Evolutionary conservation across 176 grass and related monocot genomes (phyloP), one percentile per base, ranked within the genome.

Genomic region (Musa troglodytarum): DNA sequence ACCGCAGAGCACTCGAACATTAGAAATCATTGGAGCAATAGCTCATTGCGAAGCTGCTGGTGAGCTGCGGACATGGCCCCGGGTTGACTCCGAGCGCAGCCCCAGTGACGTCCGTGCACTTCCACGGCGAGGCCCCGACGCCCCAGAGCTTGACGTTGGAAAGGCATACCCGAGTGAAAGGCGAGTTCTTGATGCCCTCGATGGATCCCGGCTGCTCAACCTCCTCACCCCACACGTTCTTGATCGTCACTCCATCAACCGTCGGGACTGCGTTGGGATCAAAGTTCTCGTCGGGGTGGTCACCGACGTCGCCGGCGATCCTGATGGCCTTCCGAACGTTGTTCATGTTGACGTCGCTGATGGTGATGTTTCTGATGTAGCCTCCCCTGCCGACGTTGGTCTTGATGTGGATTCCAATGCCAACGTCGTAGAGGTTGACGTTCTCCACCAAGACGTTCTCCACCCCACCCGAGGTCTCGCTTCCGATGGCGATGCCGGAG

Each of bases 321-420:
- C 86, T 75, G 15, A 96, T 52, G 21, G 85, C 91, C 65, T 34
- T 72, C 57, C 85, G 80, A 22, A 93, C 66, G 63, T 76, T 81
- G 74, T 66, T 73, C 79, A 93, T 53, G 73, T 83, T 80, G 11
- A 93, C 87, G 52, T 65, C 69, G 82, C 53, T 54, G 59, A 93
- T 52, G 25, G 90, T 96, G 49, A 91, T 28, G 68, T 89, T 86
- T 22, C 84, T 65, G 82, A 92, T 82, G 84, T 87, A 92, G n/a
- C 90, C 84, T 2, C 90, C 90, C 23, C 90, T 75, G 3, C 90
- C 90, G 0, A 80, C 73, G 54, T 49, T 81, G 69, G 90, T 93
- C 90, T 93, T 93, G 53, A 93, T 82, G 43, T 89, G 90, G 82
- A 93, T 79, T 68, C 87, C 90, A 58, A 78, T 82, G 43, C 90